Evolutionary conservation across 2,329 filamentous ascomycete species (phyloP).

Genomic region (Neophaeococcomyces mojaviensis): DNA sequence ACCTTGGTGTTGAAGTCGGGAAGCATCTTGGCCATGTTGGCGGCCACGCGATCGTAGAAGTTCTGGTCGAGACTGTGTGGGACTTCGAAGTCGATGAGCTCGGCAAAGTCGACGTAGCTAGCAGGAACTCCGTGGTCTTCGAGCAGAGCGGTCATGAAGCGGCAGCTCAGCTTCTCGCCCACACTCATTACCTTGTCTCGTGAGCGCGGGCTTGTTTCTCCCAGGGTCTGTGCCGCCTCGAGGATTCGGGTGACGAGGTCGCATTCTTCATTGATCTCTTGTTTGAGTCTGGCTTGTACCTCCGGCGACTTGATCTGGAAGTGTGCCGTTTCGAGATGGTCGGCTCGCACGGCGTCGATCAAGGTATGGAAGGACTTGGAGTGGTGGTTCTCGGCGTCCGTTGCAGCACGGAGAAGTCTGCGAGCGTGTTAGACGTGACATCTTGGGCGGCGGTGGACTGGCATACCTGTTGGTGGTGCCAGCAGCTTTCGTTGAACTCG

Average conservation of each 20-base stretch:
- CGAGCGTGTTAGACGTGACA: background rate
- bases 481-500: conserved; percentile 86
- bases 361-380: conserved; percentile 59
- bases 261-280: conserved; percentile 70
- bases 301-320: conserved; percentile 51
- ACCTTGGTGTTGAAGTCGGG: conserved; percentile 58
- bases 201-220: conserved; percentile 67
- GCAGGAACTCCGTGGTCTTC: conserved; percentile 74
- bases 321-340: conserved; percentile 69
- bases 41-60: conserved; percentile 63
- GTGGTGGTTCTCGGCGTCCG: conserved; percentile 41
- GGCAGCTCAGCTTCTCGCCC: conserved; percentile 91
- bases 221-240: conserved; percentile 52
- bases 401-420: conserved; percentile 41
- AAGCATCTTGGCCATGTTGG: conserved; percentile 57
- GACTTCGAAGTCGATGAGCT: conserved; percentile 64
- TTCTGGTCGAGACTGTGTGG: conserved; percentile 51
- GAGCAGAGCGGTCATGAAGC: conserved; percentile 78
- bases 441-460: conserved; percentile 20
- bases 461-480: conserved; percentile 91
- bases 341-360: conserved; percentile 71
- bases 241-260: conserved; percentile 69
- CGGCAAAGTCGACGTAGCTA: conserved; percentile 82
- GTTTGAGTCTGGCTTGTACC: conserved; percentile 52
- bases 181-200: conserved; percentile 88